Conservation (phyloP, 495 filamentous ascomycete genomes). For the Hypoxylon trugodes region DNA sequence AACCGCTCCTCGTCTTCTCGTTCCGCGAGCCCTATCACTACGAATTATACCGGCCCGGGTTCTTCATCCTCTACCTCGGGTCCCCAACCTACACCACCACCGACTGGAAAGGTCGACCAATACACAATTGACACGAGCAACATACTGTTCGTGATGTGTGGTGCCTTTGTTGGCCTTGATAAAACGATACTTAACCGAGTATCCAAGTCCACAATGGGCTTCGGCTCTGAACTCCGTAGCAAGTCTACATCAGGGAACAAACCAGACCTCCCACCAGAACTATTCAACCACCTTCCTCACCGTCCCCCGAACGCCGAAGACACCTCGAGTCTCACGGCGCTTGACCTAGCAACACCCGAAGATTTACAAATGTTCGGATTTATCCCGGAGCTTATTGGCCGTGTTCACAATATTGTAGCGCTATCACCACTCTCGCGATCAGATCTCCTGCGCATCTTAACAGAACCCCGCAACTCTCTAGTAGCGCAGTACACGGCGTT, state of each 20-base stretch:
- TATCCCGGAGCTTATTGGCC: slow-evolving; percentile 92
- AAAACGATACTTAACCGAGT: slow-evolving; percentile 88
- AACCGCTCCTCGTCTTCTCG: slow-evolving; percentile 65
- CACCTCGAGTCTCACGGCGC: slow-evolving; percentile 67
- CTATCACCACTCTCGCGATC: slow-evolving; percentile 80
- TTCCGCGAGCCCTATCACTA: slow-evolving; percentile 51
- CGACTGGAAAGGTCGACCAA: slow-evolving; percentile 75
- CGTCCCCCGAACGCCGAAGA: slow-evolving; percentile 23
- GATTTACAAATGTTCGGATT: slow-evolving; percentile 93
- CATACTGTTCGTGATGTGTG: slow-evolving; percentile 95
- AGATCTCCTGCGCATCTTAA: slow-evolving; percentile 85
- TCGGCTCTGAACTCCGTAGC: slow-evolving; percentile 81
- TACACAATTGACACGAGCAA: slow-evolving; percentile 94
- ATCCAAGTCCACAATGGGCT: slow-evolving; percentile 88
- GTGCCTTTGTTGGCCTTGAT: slow-evolving; percentile 92
- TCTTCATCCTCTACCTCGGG: slow-evolving; percentile 45
- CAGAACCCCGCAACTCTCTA: slow-evolving; percentile 88
- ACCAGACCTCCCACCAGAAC: slow-evolving; percentile 51
- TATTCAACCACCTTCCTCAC: slow-evolving; percentile 56
- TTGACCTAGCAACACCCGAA: slow-evolving; percentile 80
- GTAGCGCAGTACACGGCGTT: slow-evolving; percentile 85
- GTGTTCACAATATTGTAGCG: slow-evolving; percentile 87
- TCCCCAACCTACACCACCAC: slow-evolving; percentile 46
- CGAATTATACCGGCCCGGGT: slow-evolving; percentile 46
- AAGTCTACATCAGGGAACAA: slow-evolving; percentile 45